These are phyloP conservation scores for Usnea hakonensis DNA, from an alignment of 495 filamentous ascomycete species.

Conservation along the genomic window DNA sequence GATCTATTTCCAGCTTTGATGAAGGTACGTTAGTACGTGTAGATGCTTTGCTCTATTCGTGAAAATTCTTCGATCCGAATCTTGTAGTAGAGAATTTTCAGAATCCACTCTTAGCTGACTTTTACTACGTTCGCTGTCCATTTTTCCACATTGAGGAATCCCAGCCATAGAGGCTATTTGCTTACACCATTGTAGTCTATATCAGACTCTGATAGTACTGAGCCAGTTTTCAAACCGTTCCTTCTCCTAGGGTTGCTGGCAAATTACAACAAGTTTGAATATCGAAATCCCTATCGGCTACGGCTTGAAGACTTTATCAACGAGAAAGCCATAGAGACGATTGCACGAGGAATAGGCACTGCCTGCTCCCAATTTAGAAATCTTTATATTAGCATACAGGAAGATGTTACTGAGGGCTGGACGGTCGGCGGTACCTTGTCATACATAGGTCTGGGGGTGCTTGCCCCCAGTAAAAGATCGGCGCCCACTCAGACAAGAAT, in stretches of 20 bases:
- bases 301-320: conserved; percentile 98
- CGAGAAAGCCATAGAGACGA: conserved; percentile 73
- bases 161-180: neutral
- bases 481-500: conserved; percentile 51
- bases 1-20: conserved; percentile 92
- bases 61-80: neutral
- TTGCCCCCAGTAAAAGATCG: conserved; percentile 52
- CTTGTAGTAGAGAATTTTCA: neutral
- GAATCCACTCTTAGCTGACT: neutral
- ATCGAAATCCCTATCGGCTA: conserved; percentile 92
- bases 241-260: conserved; percentile 79
- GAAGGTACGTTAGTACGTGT: conserved; percentile 70
- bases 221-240: conserved; percentile 64
- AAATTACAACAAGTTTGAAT: conserved; percentile 99
- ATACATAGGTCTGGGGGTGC: conserved; percentile 75
- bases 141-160: neutral
- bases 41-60: neutral
- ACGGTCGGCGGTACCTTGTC: conserved; percentile 66
- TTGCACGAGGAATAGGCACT: conserved; percentile 64
- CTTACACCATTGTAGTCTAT: conserved; percentile 54
- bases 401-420: conserved; percentile 91
- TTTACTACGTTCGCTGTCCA: neutral
- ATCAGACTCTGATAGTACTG: conserved; percentile 63
- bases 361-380: conserved; percentile 58
- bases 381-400: conserved; percentile 80